phyloP scores from a whole-genome alignment of 306 rosid species.

The Quercus mongolica region DNA sequence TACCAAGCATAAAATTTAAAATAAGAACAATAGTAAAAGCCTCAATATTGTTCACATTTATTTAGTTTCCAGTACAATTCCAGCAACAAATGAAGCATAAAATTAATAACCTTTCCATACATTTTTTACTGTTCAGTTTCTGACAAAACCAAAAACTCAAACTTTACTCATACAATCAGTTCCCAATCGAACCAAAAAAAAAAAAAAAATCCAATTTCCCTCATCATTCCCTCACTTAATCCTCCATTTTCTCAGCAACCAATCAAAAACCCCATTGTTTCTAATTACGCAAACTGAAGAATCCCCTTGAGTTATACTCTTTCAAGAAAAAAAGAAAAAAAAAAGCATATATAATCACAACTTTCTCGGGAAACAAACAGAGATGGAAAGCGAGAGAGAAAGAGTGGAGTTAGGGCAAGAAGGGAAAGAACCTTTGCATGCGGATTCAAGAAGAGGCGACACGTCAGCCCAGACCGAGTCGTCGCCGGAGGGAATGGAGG shows the following conservation, averaged over 20 bases:
- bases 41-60: neutral
- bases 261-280: neutral
- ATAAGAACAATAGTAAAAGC: neutral
- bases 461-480: constrained; percentile 85
- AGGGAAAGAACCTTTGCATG: constrained; percentile 55
- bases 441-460: constrained; percentile 76
- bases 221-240: neutral
- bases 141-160: neutral
- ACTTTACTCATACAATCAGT: neutral
- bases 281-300: neutral
- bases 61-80: neutral
- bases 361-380: constrained; percentile 20
- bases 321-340: neutral
- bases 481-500: constrained; percentile 71
- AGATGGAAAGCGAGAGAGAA: neutral
- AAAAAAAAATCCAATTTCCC: neutral
- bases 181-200: neutral
- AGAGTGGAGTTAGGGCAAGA: neutral
- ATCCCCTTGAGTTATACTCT: neutral
- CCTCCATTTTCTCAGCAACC: neutral
- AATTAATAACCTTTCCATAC: neutral
- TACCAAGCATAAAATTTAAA: too few species aligned
- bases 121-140: neutral
- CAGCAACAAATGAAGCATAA: neutral
- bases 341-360: too few species aligned